phyloP scores from a whole-genome alignment of 1,139 yeast species.

The Scheffersomyces lignicola region DNA sequence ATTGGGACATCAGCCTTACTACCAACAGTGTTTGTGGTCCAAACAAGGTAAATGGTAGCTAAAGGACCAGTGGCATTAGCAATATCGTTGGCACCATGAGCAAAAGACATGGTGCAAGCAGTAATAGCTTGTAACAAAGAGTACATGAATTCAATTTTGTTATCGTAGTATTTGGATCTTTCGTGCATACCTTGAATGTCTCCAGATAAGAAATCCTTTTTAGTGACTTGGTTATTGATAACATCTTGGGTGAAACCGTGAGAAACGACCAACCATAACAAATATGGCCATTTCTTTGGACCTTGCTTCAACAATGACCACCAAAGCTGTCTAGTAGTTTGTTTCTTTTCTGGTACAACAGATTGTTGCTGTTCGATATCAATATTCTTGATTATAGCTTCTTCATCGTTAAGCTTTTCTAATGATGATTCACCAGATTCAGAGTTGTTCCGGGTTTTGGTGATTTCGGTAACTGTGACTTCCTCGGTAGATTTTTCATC shows the following conservation, averaged over 20 bases:
- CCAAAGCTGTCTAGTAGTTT: constrained; percentile 46
- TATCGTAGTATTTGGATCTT: constrained; percentile 65
- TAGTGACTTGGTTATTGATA: constrained; percentile 46
- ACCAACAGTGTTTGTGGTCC: constrained; percentile 53
- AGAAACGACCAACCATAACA: constrained; percentile 47
- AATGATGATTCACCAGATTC: constrained; percentile 15
- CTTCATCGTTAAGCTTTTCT: constrained; percentile 11
- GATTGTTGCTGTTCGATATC: constrained; percentile 12
- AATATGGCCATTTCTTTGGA: constrained; percentile 56
- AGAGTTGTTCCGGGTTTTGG: constrained; percentile 10
- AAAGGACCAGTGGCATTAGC: constrained; percentile 80
- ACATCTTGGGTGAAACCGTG: constrained; percentile 72
- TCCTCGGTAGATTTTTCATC: constrained; percentile 17
- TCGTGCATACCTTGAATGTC: constrained; percentile 53
- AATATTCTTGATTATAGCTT: constrained; percentile 9
- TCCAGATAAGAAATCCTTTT: constrained; percentile 34
- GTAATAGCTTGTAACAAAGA: constrained; percentile 72
- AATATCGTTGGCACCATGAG: constrained; percentile 82
- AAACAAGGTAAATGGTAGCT: constrained; percentile 62
- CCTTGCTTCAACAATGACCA: constrained; percentile 37
- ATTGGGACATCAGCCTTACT: constrained; percentile 61
- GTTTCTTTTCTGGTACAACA: constrained; percentile 11
- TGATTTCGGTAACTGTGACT: constrained; percentile 8
- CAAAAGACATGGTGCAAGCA: constrained; percentile 79
- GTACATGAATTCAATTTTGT: constrained; percentile 68